phyloP scores from a whole-genome alignment of 192 early-diverging fungal species.

The Coemansia sp. region DNA sequence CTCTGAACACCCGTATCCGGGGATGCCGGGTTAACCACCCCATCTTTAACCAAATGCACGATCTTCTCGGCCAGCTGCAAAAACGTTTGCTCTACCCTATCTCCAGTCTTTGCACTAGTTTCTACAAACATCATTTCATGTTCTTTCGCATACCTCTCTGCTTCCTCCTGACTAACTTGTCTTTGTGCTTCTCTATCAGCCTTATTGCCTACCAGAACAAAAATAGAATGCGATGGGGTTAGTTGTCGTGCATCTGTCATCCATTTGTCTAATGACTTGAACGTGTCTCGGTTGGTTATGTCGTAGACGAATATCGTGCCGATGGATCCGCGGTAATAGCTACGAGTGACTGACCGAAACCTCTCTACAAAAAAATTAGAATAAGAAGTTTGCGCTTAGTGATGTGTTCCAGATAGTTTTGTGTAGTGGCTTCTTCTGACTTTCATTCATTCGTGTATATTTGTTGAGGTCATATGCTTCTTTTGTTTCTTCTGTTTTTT shows the following conservation, averaged over 20 bases:
- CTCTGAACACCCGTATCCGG: slow-evolving; percentile 55
- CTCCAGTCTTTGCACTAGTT: slow-evolving; percentile 64
- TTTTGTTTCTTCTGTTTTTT: slow-evolving; percentile 13
- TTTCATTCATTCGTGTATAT: not conserved
- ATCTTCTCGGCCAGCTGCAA: slow-evolving; percentile 31
- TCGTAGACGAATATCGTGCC: slow-evolving; percentile 81
- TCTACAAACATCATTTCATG: slow-evolving; percentile 63
- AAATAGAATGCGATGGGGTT: slow-evolving; percentile 65
- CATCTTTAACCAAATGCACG: slow-evolving; percentile 23
- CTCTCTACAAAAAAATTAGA: slow-evolving; percentile 43
- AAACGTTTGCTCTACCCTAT: slow-evolving; percentile 56
- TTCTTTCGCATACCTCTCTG: slow-evolving; percentile 55
- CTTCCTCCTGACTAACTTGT: slow-evolving; percentile 56
- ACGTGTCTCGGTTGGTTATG: slow-evolving; percentile 68
- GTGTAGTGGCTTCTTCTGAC: too few relatives aligned
- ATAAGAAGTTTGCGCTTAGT: too few relatives aligned
- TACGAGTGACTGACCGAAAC: slow-evolving; percentile 68
- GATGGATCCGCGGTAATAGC: slow-evolving; percentile 79
- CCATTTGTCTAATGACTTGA: slow-evolving; percentile 65
- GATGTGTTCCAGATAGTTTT: too few relatives aligned
- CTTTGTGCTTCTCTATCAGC: slow-evolving; percentile 42
- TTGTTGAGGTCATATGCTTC: slow-evolving; percentile 11
- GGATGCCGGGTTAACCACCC: slow-evolving; percentile 25
- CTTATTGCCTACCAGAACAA: slow-evolving; percentile 76
- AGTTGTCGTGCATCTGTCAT: slow-evolving; percentile 65